Evolutionary conservation across 1,284 basidiomycete species (phyloP).

Genomic region (Puccinia polysora): DNA sequence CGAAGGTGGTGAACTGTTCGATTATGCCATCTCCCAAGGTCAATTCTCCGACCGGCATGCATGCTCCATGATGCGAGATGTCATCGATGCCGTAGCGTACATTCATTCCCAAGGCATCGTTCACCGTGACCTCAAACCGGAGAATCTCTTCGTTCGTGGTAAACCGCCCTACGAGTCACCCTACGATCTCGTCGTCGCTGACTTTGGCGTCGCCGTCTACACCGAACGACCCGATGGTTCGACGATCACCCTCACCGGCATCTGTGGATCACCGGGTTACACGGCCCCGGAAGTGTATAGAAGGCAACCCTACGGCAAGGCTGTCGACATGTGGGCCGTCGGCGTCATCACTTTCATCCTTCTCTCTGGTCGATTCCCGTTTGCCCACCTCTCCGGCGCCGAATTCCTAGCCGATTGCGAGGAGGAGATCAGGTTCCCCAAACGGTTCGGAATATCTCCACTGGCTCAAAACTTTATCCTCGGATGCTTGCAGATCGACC

Average conservation of each 20-base stretch:
- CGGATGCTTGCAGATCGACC: conserved; percentile 30
- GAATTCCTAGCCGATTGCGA: conserved; percentile 26
- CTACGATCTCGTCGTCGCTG: conserved; percentile 58
- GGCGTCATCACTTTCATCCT: conserved; percentile 87
- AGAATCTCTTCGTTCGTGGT: conserved; percentile 96
- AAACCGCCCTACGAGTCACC: conserved; percentile 87
- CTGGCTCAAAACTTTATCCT: conserved; percentile 33
- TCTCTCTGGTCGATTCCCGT: conserved; percentile 33
- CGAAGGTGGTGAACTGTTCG: conserved; percentile 33
- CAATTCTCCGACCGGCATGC: conserved; percentile 14
- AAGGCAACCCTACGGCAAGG: conserved; percentile 87
- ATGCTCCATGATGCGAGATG: conserved; percentile 18
- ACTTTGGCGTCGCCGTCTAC: conserved; percentile 95
- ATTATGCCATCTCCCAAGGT: conserved; percentile 24
- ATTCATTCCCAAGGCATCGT: conserved; percentile 57
- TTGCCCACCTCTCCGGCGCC: conserved; percentile 24
- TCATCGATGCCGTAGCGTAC: conserved; percentile 47
- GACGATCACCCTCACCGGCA: neutral
- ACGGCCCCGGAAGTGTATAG: conserved; percentile 73
- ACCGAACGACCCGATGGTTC: conserved; percentile 55
- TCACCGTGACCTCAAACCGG: conserved; percentile 53
- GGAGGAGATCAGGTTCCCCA: conserved; percentile 26
- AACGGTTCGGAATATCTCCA: conserved; percentile 7
- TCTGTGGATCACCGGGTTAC: conserved; percentile 53
- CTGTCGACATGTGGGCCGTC: conserved; percentile 97